These are phyloP conservation scores for Cordyceps javanica DNA, from an alignment of 2,329 filamentous ascomycete species.

Conservation along the genomic window DNA sequence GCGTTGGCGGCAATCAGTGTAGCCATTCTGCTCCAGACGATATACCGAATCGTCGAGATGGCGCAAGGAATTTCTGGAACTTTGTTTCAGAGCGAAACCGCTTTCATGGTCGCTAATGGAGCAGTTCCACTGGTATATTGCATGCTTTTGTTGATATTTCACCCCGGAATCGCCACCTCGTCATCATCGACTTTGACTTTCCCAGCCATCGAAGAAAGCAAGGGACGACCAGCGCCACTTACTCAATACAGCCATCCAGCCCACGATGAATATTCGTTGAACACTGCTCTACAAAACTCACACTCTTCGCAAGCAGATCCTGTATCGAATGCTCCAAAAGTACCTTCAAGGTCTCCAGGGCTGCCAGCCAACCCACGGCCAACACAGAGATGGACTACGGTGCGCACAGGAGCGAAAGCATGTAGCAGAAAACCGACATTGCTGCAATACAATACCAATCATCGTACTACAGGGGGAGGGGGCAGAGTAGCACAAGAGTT, in stretches of 20 bases:
- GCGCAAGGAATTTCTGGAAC: not conserved
- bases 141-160: not conserved
- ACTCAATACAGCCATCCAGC: not conserved
- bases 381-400: not conserved
- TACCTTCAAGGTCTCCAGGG: not conserved
- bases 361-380: not conserved
- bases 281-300: not conserved
- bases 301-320: not conserved
- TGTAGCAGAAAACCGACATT: not conserved
- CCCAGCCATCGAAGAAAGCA: not conserved
- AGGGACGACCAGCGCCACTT: not conserved
- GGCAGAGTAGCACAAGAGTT: not conserved
- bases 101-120: conserved; percentile 2
- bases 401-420: not conserved
- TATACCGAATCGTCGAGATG: conserved; percentile 9
- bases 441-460: not conserved
- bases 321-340: not conserved
- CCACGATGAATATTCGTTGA: not conserved
- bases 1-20: not conserved
- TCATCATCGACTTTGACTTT: not conserved
- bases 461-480: not conserved
- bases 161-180: not conserved
- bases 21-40: not conserved
- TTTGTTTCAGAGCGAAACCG: not conserved
- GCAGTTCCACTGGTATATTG: not conserved